Conservation (phyloP, 768 basidiomycete genomes). For the Phaffia tasmanica region DNA sequence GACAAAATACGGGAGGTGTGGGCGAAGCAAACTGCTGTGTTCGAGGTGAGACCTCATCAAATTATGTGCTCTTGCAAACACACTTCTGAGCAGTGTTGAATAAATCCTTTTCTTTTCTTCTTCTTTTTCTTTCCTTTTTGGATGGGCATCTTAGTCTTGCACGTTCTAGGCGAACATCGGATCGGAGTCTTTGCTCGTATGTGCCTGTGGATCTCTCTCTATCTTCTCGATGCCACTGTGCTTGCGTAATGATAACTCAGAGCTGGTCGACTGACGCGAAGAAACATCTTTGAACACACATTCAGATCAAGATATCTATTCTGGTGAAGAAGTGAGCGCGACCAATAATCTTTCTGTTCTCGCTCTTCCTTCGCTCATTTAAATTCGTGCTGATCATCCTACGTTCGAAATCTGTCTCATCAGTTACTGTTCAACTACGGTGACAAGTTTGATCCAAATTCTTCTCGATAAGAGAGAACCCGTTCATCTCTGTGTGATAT, state of each 20-base stretch:
- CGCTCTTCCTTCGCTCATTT: neutral
- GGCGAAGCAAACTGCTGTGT: conserved; percentile 8
- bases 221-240: too few species aligned
- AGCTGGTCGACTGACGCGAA: neutral
- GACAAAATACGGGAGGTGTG: neutral
- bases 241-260: neutral
- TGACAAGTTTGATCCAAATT: conserved; percentile 1
- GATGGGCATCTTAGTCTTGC: too few species aligned
- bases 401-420: too few species aligned
- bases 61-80: neutral
- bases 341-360: neutral
- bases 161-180: conserved; percentile 22
- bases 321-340: conserved; percentile 11
- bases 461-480: neutral
- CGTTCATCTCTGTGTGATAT: too few species aligned
- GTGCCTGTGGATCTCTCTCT: neutral
- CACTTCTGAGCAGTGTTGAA: neutral
- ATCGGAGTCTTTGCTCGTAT: conserved; percentile 17
- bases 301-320: neutral
- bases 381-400: neutral
- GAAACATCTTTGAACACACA: neutral
- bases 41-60: neutral
- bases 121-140: too few species aligned
- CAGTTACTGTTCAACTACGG: conserved; percentile 25
- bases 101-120: neutral